Evolutionary conservation across 306 rosid genomes (phyloP).

Genomic region (apple (Malus domestica)): DNA sequence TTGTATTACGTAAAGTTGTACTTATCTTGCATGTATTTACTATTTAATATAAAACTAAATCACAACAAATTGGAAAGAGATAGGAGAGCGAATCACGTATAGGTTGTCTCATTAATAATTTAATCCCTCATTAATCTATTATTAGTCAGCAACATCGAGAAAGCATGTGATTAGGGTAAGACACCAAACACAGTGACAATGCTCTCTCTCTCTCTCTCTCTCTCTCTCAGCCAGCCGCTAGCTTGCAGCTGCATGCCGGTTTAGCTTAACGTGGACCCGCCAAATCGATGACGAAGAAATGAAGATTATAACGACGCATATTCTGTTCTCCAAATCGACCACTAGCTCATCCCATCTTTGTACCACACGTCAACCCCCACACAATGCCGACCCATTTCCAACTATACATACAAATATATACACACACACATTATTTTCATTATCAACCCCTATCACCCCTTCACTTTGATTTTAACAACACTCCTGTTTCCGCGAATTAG

Average conservation of each 20-base stretch:
- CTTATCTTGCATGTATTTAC: background rate
- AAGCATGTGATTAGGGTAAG: background rate
- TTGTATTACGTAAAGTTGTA: background rate
- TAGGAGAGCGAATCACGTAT: background rate
- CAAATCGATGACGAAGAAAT: background rate
- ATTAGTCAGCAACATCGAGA: background rate
- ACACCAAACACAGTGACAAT: background rate
- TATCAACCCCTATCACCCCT: background rate
- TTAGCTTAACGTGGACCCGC: background rate
- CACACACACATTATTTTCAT: background rate
- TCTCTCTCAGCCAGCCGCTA: background rate
- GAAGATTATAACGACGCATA: background rate
- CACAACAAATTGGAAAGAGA: background rate
- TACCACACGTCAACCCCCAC: background rate
- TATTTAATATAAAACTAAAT: background rate
- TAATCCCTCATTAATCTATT: background rate
- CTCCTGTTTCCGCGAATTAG: background rate
- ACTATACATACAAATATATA: no score
- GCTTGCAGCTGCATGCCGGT: no score
- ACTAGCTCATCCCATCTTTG: background rate
- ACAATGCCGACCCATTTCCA: background rate
- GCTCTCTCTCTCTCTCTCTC: no score
- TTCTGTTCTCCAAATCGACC: background rate
- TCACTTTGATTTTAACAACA: background rate
- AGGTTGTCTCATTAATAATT: background rate